These are phyloP conservation scores for Diaporthe helianthi DNA, from an alignment of 2,329 filamentous ascomycete genomes.

Conservation along the genomic window DNA sequence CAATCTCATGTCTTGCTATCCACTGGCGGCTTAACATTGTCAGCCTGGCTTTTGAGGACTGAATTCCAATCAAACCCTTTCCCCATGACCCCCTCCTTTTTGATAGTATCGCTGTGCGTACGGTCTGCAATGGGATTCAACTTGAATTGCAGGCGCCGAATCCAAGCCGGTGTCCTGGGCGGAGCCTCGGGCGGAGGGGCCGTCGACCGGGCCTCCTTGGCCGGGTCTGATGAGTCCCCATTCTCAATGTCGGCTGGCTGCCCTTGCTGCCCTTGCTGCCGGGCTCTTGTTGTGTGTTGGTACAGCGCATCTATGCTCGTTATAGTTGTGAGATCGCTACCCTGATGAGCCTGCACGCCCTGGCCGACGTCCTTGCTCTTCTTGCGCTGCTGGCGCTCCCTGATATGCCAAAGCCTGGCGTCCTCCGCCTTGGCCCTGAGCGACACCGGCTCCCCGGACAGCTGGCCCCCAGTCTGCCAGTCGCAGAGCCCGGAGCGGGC, in stretches of 20 bases:
- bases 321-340: constrained; percentile 20
- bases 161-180: not conserved
- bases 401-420: constrained; percentile 31
- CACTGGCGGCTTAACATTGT: not conserved
- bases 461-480: constrained; percentile 48
- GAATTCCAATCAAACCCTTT: not conserved
- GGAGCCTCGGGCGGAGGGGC: not conserved
- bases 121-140: constrained; percentile 10
- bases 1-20: not conserved
- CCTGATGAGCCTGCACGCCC: not conserved
- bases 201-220: not conserved
- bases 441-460: constrained; percentile 35
- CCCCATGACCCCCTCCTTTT: not conserved
- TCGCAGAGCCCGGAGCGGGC: constrained; percentile 50
- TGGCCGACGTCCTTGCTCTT: not conserved
- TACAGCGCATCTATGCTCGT: constrained; percentile 3
- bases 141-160: constrained; percentile 6
- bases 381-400: constrained; percentile 29
- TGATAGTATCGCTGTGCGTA: not conserved
- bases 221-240: not conserved
- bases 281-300: not conserved
- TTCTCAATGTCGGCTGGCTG: not conserved
- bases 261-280: too few species aligned
- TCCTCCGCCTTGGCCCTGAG: constrained; percentile 33
- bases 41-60: not conserved